Conservation (phyloP, 176 grass and related monocot species). For the Hordeum marinum region DNA sequence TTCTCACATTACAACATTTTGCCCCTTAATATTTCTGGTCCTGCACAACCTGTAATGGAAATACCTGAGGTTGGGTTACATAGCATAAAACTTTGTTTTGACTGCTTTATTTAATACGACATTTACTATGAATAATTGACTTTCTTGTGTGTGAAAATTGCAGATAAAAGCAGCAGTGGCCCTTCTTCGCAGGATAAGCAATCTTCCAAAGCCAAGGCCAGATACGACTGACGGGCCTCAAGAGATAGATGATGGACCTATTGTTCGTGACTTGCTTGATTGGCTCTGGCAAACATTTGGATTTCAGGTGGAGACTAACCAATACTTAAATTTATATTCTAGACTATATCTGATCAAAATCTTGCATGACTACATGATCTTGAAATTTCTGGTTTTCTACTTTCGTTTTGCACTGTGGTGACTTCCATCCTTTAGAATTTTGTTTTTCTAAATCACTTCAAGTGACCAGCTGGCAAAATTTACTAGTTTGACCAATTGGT, state of each 20-base stretch:
- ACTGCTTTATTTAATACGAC: neutral
- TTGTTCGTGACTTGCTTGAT: conserved; percentile 67
- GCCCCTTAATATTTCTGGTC: conserved; percentile 67
- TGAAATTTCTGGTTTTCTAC: neutral
- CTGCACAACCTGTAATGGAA: conserved; percentile 69
- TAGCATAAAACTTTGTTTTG: conserved; percentile 8
- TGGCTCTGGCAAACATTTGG: conserved; percentile 86
- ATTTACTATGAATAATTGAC: neutral
- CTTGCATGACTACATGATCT: neutral
- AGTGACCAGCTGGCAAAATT: too few relatives aligned
- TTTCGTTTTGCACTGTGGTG: neutral
- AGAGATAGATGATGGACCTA: neutral
- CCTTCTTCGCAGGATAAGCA: conserved; percentile 30
- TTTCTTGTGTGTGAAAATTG: conserved; percentile 7
- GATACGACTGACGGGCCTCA: conserved; percentile 9
- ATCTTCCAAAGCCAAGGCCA: conserved; percentile 44
- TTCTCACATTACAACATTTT: conserved; percentile 93
- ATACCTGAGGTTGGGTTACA: conserved; percentile 82
- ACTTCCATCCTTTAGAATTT: neutral
- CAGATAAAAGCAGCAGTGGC: conserved; percentile 81
- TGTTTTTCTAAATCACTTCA: neutral
- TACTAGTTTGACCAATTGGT: neutral
- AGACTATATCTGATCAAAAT: neutral
- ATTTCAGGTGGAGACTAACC: conserved; percentile 70
- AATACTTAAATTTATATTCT: neutral